These are phyloP conservation scores for Arthrinium phaeospermum DNA, from an alignment of 2,329 filamentous ascomycete genomes.

Conservation along the genomic window DNA sequence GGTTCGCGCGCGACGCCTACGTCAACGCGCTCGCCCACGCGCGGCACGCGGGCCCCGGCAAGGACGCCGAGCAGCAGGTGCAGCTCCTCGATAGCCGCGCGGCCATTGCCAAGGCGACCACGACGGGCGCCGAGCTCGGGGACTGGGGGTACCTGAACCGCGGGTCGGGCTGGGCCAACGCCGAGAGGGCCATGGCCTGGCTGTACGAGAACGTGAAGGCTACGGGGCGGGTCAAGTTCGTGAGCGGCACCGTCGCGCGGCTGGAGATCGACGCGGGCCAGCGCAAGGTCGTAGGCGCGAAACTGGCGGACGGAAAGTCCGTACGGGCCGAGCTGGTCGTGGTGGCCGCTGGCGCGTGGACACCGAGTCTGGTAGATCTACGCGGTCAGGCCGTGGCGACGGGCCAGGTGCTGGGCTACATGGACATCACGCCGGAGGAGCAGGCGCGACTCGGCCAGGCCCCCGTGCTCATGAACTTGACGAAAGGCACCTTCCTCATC, in stretches of 20 bases:
- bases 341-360: slow-evolving; percentile 89
- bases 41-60: slow-evolving; percentile 43
- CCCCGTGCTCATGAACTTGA: slow-evolving; percentile 77
- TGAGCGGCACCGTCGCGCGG: slow-evolving; percentile 54
- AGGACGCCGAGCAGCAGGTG: slow-evolving; percentile 38
- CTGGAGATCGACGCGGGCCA: slow-evolving; percentile 42
- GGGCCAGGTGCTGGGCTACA: slow-evolving; percentile 80
- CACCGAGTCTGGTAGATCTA: slow-evolving; percentile 76
- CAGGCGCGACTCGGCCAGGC: slow-evolving; percentile 66
- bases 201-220: slow-evolving; percentile 59
- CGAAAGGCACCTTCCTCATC: slow-evolving; percentile 75
- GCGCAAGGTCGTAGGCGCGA: slow-evolving; percentile 60
- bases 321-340: slow-evolving; percentile 75
- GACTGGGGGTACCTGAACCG: slow-evolving; percentile 77
- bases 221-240: slow-evolving; percentile 61
- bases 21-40: slow-evolving; percentile 64
- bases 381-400: slow-evolving; percentile 78
- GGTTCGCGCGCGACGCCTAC: slow-evolving; percentile 66
- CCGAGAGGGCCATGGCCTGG: slow-evolving; percentile 72
- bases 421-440: slow-evolving; percentile 75
- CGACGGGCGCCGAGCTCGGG: slow-evolving; percentile 59
- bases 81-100: slow-evolving; percentile 50
- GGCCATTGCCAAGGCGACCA: slow-evolving; percentile 51
- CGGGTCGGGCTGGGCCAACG: slow-evolving; percentile 81
- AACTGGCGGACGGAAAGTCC: slow-evolving; percentile 53